Evolutionary conservation across 192 early-diverging fungal species (phyloP), one percentile per base, ranked within the genome.

Genomic region (Backusella morwellensis): DNA sequence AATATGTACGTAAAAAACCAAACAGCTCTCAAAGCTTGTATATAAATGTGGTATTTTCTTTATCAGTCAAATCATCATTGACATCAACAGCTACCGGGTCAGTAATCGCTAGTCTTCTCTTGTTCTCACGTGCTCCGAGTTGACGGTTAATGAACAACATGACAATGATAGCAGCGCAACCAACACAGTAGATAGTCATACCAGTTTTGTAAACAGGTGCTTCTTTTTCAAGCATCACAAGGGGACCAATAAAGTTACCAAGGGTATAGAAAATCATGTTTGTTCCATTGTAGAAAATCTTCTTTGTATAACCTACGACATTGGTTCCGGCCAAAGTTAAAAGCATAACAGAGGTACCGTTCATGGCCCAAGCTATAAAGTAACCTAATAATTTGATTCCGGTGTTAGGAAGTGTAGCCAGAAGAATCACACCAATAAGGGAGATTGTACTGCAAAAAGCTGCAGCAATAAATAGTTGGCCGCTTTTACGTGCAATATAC

Each of bases 261-360:
- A 76, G 17, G 12, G 78, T 75, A 38, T 70, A 77, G 17, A 71
- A 52, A 6, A 59, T 41, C 32, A 76, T 54, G 21, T 54, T 40
- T 21, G 70, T 69, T 36, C 21, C 75, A 6, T 70, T 69, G 7
- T 68, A 69, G 17, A 69, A 50, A 7, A 77, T 3, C 40, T 79
- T 79, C 54, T 79, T 79, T 29, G 73, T 75, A 47, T 79, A 79
- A 3, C 78, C 78, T 15, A 36, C 21, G 1, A 75, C 74, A 66
- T 79, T 79, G 34, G 50, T 6, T 21, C 52, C 50, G 15, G 35
- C 34, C 15, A 63, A 54, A 4, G 66, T 75, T 6, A 79, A n/a
- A 19, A 75, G 21, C 17, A 75, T 54, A 8, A 71, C 68, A 26
- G 35, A 35, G 6, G 73, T 68, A 35, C 41, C 73, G 29, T 59